Evolutionary conservation across 2,329 filamentous ascomycete genomes (phyloP).

Genomic region (Elsinoe fawcettii): DNA sequence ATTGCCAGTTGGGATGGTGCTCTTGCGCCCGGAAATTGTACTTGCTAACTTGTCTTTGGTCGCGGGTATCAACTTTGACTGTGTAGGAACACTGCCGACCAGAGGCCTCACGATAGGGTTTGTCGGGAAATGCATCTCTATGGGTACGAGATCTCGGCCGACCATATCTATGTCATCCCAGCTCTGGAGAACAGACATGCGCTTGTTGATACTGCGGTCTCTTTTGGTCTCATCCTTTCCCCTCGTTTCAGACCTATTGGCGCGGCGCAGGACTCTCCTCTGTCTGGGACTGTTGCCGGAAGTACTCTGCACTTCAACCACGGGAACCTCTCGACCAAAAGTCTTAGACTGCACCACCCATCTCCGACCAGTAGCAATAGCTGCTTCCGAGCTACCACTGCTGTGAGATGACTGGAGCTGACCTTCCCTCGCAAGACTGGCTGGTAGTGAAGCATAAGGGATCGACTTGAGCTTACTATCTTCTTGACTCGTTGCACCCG

Average conservation of each 20-base stretch:
- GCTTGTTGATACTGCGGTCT: background rate
- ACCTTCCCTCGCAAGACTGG: background rate
- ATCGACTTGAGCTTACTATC: background rate
- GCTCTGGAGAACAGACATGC: constrained; percentile 12
- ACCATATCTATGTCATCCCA: background rate
- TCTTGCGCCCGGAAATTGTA: background rate
- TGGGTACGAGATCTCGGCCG: background rate
- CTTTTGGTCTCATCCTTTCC: background rate
- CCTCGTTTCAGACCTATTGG: constrained; percentile 8
- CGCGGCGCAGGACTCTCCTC: constrained; percentile 15
- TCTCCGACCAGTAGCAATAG: background rate
- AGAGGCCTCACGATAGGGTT: constrained; percentile 6
- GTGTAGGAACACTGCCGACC: background rate
- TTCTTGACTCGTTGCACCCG: background rate
- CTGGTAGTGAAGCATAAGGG: background rate
- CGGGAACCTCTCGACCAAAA: constrained; percentile 8
- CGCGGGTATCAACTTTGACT: background rate
- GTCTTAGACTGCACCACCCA: constrained; percentile 9
- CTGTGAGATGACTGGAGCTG: background rate
- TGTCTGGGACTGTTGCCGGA: constrained; percentile 15
- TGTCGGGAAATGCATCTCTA: background rate
- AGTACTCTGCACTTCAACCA: constrained; percentile 18
- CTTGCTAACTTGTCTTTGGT: background rate
- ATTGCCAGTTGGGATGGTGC: background rate
- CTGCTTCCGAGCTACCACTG: background rate